A percentile compares a stretch with the other conserved stretches of the same genome.
These are phyloP conservation scores for Lotmaria passim DNA, from an alignment of 208 protist species.

Conservation along the genomic window DNA sequence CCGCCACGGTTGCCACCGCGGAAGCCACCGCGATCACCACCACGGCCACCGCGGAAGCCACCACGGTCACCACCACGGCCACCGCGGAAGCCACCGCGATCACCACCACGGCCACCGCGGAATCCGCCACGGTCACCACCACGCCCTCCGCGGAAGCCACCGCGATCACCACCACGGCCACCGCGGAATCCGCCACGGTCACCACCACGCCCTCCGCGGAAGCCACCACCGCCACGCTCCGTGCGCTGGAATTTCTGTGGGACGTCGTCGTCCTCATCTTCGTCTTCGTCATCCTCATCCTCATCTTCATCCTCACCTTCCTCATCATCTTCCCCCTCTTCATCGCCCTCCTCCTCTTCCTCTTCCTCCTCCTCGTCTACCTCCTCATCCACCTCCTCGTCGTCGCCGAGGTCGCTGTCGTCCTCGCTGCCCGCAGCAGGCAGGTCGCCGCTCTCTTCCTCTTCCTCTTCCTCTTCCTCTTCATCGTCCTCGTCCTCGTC, in stretches of 20 bases:
- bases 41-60: slow-evolving; percentile 54
- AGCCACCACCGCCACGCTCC: slow-evolving; percentile 57
- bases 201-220: slow-evolving; percentile 50
- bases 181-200: slow-evolving; percentile 46
- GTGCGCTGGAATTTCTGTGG: slow-evolving; percentile 81
- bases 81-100: slow-evolving; percentile 55
- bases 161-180: slow-evolving; percentile 54
- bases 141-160: slow-evolving; percentile 27
- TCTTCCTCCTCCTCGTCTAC: slow-evolving; percentile 26
- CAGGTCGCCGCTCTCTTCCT: slow-evolving; percentile 2
- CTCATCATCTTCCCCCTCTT: slow-evolving; percentile 17
- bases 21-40: slow-evolving; percentile 71
- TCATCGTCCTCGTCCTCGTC: slow-evolving; percentile 34
- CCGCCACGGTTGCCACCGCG: slow-evolving; percentile 45
- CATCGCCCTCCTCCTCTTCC: slow-evolving; percentile 25
- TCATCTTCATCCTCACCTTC: slow-evolving; percentile 46
- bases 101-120: slow-evolving; percentile 60
- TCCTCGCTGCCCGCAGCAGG: neutral
- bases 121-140: slow-evolving; percentile 52
- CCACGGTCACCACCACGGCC: slow-evolving; percentile 72
- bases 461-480: slow-evolving; percentile 19
- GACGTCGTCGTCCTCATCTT: slow-evolving; percentile 56
- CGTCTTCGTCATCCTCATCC: slow-evolving; percentile 72
- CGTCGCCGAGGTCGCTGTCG: slow-evolving; percentile 14
- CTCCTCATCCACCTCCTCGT: slow-evolving; percentile 32